Evolutionary conservation across 768 basidiomycete species (phyloP).

Genomic region (Lactifluus hygrophoroides): DNA sequence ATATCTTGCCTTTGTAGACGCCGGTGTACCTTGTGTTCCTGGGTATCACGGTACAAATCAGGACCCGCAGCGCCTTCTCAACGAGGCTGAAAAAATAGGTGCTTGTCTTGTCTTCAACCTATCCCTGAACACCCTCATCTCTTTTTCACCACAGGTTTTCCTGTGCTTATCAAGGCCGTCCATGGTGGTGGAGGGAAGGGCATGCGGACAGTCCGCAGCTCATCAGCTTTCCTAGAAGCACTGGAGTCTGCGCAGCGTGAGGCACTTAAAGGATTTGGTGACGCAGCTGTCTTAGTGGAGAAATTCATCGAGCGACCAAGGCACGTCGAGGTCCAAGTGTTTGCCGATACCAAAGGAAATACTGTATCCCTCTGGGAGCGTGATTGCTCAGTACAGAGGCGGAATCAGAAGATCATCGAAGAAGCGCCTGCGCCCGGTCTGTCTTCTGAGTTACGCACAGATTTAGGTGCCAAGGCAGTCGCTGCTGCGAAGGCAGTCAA

Average conservation of each 20-base stretch:
- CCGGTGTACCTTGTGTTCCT: constrained; percentile 88
- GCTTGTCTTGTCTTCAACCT: background rate
- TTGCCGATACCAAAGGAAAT: constrained; percentile 73
- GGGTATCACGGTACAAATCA: constrained; percentile 88
- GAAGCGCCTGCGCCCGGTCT: constrained; percentile 93
- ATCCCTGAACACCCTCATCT: background rate
- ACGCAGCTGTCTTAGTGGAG: constrained; percentile 81
- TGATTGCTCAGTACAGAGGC: constrained; percentile 84
- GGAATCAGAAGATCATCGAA: constrained; percentile 95
- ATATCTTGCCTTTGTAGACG: constrained; percentile 37
- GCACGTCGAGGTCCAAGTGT: constrained; percentile 93
- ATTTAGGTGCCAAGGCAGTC: constrained; percentile 79
- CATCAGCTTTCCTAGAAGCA: constrained; percentile 69
- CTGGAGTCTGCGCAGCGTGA: constrained; percentile 85
- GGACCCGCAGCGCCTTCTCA: constrained; percentile 56
- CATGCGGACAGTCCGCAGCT: constrained; percentile 72
- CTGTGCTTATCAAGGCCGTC: constrained; percentile 93
- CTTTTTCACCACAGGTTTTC: constrained; percentile 48
- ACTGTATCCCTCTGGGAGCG: constrained; percentile 94
- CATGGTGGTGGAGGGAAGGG: constrained; percentile 95
- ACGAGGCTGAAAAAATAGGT: constrained; percentile 69
- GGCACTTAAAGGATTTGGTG: constrained; percentile 79
- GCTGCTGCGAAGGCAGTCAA: constrained; percentile 89
- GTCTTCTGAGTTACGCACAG: constrained; percentile 65
- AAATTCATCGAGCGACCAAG: constrained; percentile 81